Base-by-base conservation (phyloP, 495 filamentous ascomycete species). In the Podospora australis region DNA sequence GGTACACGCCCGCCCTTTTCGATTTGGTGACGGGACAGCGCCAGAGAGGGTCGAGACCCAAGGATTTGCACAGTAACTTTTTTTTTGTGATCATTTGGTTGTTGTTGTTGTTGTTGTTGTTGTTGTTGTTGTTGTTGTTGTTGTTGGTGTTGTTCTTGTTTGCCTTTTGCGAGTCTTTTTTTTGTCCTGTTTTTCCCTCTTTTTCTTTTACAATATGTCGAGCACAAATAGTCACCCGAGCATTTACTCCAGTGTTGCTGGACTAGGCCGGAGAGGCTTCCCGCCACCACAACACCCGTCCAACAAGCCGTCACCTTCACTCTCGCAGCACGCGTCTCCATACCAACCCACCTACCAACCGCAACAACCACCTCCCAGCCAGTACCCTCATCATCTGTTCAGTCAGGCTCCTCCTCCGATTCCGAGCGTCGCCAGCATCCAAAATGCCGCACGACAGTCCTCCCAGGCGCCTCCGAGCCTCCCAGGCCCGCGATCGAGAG, bases 281-380 rank as follows among this genome's bases (percentile, higher is more conserved):
- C 60, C 56, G 49, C 59, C 66, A 32, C 59, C 67, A 21, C 71
- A 54, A 51, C 54, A 67, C 51, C 40, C 70, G 52, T 45, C 65
- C 62, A 66, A 63, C 46, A 73, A 73, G 62, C 64, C 69, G 17
- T 66, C 70, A 42, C 64, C 68, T 24, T 64, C 69, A 39, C 66
- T 69, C 23, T 53, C 64, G 26, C 67, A 69, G 38, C 66, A 68
- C 49, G 62, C 66, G 52, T 67, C 68, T 7, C 65, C 71, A n/a
- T 72, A 70, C 47, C 64, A 68, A n/a, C 39, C 65, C 4, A 54
- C 65, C 46, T 70, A 70, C 55, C 36, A 64, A 47, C 60, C 67
- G 3, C 60, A 62, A 23, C 63, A 60, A 24, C 45, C 54, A 8
- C 53, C 50, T 5, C 51, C 46, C 44, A 43, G 46, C 52, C 53